Percentiles rank a stretch among this genome's conserved stretches.
Evolutionary conservation across 768 basidiomycete genomes (phyloP).

Genomic region (Cystobasidiopsis lactophilus): DNA sequence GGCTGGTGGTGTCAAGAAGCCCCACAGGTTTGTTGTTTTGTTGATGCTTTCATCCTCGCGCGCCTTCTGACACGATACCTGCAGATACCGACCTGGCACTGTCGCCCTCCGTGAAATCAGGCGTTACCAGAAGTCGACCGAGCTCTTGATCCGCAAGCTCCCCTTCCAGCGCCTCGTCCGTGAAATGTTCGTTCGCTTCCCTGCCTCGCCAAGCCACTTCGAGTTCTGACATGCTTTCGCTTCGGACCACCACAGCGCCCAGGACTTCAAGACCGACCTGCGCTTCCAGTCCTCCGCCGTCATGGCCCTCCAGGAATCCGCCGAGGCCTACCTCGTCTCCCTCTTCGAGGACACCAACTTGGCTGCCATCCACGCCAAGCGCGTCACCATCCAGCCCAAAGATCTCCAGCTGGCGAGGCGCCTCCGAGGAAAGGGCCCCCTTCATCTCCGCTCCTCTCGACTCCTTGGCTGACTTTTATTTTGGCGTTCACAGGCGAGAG

Average conservation of each 20-base stretch:
- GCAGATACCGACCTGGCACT: constrained; percentile 34
- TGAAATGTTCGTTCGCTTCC: constrained; percentile 32
- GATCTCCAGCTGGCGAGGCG: constrained; percentile 32
- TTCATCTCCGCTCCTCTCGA: no score
- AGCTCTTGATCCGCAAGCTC: constrained; percentile 26
- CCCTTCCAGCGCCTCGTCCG: constrained; percentile 41
- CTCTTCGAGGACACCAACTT: constrained; percentile 32
- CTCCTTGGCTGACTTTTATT: no score
- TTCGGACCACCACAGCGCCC: constrained; percentile 40
- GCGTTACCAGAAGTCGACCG: constrained; percentile 26
- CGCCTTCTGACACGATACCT: constrained; percentile 24
- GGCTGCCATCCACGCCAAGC: constrained; percentile 26
- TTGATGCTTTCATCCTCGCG: constrained; percentile 16
- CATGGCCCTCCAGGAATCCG: constrained; percentile 34
- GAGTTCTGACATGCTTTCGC: constrained; percentile 19
- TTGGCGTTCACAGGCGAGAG: no score
- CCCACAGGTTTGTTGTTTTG: constrained; percentile 38
- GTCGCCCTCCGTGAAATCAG: constrained; percentile 33
- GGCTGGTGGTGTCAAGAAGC: constrained; percentile 82
- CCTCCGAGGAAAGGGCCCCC: constrained; percentile 31
- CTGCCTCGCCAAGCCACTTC: constrained; percentile 34
- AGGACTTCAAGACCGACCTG: constrained; percentile 48
- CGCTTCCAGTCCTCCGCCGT: constrained; percentile 35
- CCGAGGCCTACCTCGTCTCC: constrained; percentile 35
- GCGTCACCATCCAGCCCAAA: constrained; percentile 47